Evolutionary conservation across 2,329 filamentous ascomycete species (phyloP).

Genomic region (Paecilomyces dactylethromorphus): DNA sequence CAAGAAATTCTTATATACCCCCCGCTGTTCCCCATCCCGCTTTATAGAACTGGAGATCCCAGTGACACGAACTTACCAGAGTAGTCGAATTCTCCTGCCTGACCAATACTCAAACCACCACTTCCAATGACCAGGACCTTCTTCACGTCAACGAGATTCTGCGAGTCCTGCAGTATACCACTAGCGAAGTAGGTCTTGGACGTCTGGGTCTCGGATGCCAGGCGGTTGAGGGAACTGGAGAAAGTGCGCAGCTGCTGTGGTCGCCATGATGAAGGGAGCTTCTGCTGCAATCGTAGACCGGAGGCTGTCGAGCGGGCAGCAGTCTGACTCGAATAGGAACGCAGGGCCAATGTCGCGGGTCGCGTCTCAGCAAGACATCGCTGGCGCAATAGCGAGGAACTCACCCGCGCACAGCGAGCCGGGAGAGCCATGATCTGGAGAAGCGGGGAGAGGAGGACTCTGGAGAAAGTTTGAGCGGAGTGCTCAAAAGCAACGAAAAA

Average conservation of each 20-base stretch:
- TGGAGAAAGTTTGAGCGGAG: neutral
- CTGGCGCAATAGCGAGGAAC: constrained; percentile 34
- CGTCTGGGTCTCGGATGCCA: constrained; percentile 50
- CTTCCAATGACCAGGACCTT: constrained; percentile 96
- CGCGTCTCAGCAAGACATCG: constrained; percentile 33
- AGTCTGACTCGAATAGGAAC: constrained; percentile 31
- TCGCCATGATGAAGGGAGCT: constrained; percentile 28
- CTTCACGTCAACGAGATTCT: constrained; percentile 79
- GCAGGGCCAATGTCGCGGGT: constrained; percentile 27
- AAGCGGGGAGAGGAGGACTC: constrained; percentile 18
- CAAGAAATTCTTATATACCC: neutral
- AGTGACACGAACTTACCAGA: constrained; percentile 61
- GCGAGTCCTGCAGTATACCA: constrained; percentile 71
- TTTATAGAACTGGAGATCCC: neutral
- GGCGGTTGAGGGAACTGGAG: constrained; percentile 32
- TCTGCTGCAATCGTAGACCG: constrained; percentile 30
- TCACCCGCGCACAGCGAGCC: constrained; percentile 39
- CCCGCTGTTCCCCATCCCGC: neutral
- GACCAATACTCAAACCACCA: constrained; percentile 92
- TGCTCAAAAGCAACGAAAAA: constrained; percentile 3
- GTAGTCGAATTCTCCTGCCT: constrained; percentile 98
- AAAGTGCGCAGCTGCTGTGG: constrained; percentile 39
- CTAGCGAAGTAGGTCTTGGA: constrained; percentile 84
- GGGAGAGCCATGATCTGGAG: constrained; percentile 37
- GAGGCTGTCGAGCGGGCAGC: constrained; percentile 24